A percentile compares a stretch with the other conserved stretches of the same genome.
Conservation (phyloP, 164 flowering plant species). For the Hamamelis virginiana region DNA sequence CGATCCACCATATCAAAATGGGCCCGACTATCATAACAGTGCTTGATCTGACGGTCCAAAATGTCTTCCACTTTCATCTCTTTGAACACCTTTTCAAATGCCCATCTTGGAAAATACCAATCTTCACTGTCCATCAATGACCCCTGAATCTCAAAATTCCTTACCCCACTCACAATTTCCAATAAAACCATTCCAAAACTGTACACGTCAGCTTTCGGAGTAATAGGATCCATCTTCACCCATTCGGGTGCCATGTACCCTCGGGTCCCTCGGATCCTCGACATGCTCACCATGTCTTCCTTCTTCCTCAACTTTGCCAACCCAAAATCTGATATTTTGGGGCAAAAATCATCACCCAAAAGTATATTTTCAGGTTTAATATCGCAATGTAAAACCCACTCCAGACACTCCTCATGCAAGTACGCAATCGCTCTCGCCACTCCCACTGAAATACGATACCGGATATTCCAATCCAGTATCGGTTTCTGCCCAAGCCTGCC, state of each 20-base stretch:
- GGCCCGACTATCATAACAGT: conserved; percentile 37
- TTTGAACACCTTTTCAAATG: conserved; percentile 58
- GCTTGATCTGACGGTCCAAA: conserved; percentile 49
- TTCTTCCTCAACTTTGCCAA: conserved; percentile 63
- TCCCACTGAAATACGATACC: conserved; percentile 54
- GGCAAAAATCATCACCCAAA: conserved; percentile 75
- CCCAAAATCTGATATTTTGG: conserved; percentile 83
- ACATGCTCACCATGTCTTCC: conserved; percentile 62
- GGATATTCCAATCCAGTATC: conserved; percentile 46
- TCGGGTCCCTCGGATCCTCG: conserved; percentile 66
- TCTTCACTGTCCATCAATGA: conserved; percentile 54
- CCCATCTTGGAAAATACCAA: conserved; percentile 79
- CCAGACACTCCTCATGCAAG: conserved; percentile 62
- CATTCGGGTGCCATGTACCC: conserved; percentile 93
- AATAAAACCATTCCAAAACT: conserved; percentile 85
- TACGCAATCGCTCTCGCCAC: conserved; percentile 67
- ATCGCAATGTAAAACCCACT: conserved; percentile 85
- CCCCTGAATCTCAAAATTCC: conserved; percentile 45
- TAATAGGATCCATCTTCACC: conserved; percentile 48
- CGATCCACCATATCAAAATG: conserved; percentile 57
- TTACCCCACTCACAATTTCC: conserved; percentile 69
- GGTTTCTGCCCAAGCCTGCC: conserved; percentile 20
- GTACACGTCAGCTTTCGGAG: conserved; percentile 79
- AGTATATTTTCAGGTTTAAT: conserved; percentile 86
- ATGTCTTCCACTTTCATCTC: conserved; percentile 74